These are phyloP conservation scores for Scheffersomyces stipitis DNA, from an alignment of 805 yeast species.

Conservation along the genomic window DNA sequence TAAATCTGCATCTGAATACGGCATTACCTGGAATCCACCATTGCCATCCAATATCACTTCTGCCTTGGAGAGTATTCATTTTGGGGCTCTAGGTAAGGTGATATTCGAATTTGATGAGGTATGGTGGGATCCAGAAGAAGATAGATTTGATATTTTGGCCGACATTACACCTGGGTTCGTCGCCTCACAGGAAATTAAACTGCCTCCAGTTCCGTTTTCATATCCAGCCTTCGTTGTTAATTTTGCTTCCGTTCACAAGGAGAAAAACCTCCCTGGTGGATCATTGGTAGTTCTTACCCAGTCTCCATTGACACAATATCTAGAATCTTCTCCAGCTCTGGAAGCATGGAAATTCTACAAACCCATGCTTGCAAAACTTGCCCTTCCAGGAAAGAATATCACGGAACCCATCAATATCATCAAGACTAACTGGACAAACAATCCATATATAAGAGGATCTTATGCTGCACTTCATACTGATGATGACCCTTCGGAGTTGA, in stretches of 20 bases:
- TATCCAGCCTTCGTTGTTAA: conserved; percentile 66
- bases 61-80: conserved; percentile 27
- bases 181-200: not conserved
- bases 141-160: conserved; percentile 48
- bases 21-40: conserved; percentile 55
- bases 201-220: conserved; percentile 46
- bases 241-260: conserved; percentile 43
- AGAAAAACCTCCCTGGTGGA: conserved; percentile 36
- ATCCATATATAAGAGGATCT: conserved; percentile 79
- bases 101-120: conserved; percentile 39
- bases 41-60: conserved; percentile 45
- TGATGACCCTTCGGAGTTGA: conserved; percentile 65
- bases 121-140: conserved; percentile 45
- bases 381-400: conserved; percentile 11
- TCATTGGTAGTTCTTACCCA: conserved; percentile 67
- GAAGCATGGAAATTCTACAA: conserved; percentile 58
- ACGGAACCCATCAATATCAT: conserved; percentile 36
- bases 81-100: conserved; percentile 43
- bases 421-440: conserved; percentile 72
- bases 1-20: conserved; percentile 36
- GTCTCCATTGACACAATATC: conserved; percentile 65
- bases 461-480: conserved; percentile 71
- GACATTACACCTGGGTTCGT: conserved; percentile 7
- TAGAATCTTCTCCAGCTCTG: conserved; percentile 49
- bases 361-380: conserved; percentile 47